Evolutionary conservation across 1,139 yeast genomes (phyloP).

Genomic region (Sugiyamaella pinicola): DNA sequence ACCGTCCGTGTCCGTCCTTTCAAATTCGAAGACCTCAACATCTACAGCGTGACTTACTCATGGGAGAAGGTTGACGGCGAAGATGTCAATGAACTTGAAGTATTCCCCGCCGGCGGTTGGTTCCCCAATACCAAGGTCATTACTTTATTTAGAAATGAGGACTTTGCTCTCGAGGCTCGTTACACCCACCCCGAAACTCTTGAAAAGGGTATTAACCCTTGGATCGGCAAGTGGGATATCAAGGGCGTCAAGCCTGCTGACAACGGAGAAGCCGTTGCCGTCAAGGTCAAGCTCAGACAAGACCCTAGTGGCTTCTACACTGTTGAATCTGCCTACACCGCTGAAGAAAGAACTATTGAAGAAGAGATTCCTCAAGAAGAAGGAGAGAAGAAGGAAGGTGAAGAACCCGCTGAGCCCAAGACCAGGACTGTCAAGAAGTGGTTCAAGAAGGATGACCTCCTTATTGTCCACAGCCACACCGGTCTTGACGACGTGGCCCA

Average conservation of each 20-base stretch:
- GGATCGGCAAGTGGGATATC: conserved; percentile 83
- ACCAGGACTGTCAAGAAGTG: conserved; percentile 89
- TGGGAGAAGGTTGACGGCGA: conserved; percentile 94
- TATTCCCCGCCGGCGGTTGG: conserved; percentile 89
- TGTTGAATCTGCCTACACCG: conserved; percentile 92
- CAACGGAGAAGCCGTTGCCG: conserved; percentile 78
- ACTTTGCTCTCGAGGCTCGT: conserved; percentile 82
- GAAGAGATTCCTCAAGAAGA: conserved; percentile 52
- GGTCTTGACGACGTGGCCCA: conserved; percentile 64
- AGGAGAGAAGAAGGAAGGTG: conserved; percentile 46
- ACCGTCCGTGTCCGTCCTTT: conserved; percentile 98
- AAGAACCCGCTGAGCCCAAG: conserved; percentile 69
- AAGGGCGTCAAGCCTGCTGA: conserved; percentile 80
- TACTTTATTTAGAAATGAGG: conserved; percentile 88
- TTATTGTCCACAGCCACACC: conserved; percentile 59
- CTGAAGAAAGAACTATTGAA: conserved; percentile 86
- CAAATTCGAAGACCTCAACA: conserved; percentile 95
- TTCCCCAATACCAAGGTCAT: conserved; percentile 96
- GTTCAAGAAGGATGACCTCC: conserved; percentile 85
- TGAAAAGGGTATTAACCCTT: conserved; percentile 65
- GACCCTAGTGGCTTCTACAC: conserved; percentile 96
- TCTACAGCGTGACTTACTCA: conserved; percentile 86
- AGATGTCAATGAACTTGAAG: conserved; percentile 90
- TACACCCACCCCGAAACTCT: conserved; percentile 76
- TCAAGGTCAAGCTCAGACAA: conserved; percentile 92